Evolutionary conservation across 495 filamentous ascomycete genomes (phyloP).

Genomic region (Echria macrotheca): DNA sequence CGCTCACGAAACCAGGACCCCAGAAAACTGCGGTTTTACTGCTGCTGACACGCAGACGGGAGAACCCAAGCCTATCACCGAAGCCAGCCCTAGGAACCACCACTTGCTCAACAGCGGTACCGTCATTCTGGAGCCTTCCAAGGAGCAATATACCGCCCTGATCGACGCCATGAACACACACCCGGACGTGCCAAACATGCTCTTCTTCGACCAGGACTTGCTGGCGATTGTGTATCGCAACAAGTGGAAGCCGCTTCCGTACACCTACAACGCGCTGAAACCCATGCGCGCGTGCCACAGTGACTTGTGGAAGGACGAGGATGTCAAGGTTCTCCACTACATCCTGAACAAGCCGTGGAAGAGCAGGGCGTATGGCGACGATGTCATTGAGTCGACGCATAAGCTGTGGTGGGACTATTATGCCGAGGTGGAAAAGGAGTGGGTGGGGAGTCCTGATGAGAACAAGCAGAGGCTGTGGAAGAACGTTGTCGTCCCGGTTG

Average conservation of each 20-base stretch:
- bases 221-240: conserved; percentile 33
- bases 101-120: conserved; percentile 39
- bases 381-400: conserved; percentile 33
- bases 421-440: conserved; percentile 31
- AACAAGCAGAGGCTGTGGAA: conserved; percentile 29
- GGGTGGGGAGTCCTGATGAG: conserved; percentile 22
- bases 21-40: conserved; percentile 35
- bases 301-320: conserved; percentile 27
- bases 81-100: conserved; percentile 28
- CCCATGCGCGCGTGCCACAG: conserved; percentile 34
- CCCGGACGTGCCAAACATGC: conserved; percentile 35
- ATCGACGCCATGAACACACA: conserved; percentile 39
- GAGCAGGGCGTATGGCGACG: conserved; percentile 26
- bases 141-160: conserved; percentile 27
- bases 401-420: conserved; percentile 37
- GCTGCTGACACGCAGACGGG: conserved; percentile 32
- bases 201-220: conserved; percentile 39
- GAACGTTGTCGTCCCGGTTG: conserved; percentile 33
- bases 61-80: conserved; percentile 28
- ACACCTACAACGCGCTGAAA: conserved; percentile 36
- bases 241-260: conserved; percentile 35
- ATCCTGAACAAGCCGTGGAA: conserved; percentile 38
- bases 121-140: conserved; percentile 30
- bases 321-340: conserved; percentile 36
- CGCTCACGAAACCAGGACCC: conserved; percentile 20